phyloP scores from a whole-genome alignment of 257 asterid species.

The Sherardia arvensis region DNA sequence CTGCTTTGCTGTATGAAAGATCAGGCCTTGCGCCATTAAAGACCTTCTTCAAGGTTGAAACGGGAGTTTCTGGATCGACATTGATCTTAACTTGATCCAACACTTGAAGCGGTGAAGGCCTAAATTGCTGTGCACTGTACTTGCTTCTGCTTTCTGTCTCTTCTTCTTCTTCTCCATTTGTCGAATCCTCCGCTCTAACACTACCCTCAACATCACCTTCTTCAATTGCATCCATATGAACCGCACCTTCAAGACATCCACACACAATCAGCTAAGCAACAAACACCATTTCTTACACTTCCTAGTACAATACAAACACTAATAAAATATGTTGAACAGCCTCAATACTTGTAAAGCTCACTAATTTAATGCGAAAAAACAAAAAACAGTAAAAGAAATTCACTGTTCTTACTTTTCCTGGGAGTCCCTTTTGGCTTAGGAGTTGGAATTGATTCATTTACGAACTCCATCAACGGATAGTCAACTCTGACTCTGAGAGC shows the following conservation, averaged over 20 bases:
- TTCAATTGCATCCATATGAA: slow-evolving; percentile 40
- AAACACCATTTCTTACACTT: not conserved
- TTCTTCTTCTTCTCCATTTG: not conserved
- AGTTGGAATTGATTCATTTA: not conserved
- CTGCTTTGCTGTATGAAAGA: slow-evolving; percentile 48
- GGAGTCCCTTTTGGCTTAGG: slow-evolving; percentile 31
- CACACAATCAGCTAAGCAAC: not conserved
- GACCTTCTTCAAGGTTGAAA: slow-evolving; percentile 45
- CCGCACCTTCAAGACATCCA: slow-evolving; percentile 18
- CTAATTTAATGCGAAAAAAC: not conserved
- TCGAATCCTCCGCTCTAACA: slow-evolving; percentile 18
- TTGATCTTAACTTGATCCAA: slow-evolving; percentile 61
- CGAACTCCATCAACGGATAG: slow-evolving; percentile 26
- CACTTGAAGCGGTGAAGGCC: slow-evolving; percentile 42
- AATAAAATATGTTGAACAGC: not conserved
- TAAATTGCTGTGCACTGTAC: slow-evolving; percentile 1
- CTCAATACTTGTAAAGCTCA: no score
- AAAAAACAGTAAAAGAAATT: not conserved
- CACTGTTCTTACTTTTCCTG: slow-evolving; percentile 33
- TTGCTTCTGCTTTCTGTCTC: not conserved
- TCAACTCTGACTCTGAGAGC: slow-evolving; percentile 61
- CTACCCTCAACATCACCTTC: slow-evolving; percentile 41
- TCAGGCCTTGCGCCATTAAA: slow-evolving; percentile 31
- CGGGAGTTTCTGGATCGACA: slow-evolving; percentile 58
- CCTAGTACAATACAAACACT: not conserved